Evolutionary conservation across 495 filamentous ascomycete species (phyloP).

Genomic region (Amniculicola lignicola): DNA sequence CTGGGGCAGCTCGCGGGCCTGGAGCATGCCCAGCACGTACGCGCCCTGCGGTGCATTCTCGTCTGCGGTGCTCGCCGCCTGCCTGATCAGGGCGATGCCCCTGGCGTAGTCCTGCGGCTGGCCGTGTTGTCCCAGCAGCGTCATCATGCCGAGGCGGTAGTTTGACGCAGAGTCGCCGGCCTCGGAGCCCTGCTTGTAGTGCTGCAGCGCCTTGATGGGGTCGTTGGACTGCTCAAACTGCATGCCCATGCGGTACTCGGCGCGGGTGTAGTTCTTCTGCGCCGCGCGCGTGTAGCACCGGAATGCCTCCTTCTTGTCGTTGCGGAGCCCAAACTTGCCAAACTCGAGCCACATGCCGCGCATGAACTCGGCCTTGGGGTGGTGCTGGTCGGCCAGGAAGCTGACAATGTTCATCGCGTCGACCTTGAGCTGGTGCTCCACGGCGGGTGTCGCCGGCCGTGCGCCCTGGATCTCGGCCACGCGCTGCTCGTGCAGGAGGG

Average conservation of each 20-base stretch:
- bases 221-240: constrained; percentile 94
- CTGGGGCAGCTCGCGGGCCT: constrained; percentile 84
- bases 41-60: constrained; percentile 97
- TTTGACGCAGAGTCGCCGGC: constrained; percentile 85
- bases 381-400: constrained; percentile 85
- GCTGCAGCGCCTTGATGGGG: constrained; percentile 79
- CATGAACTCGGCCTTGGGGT: constrained; percentile 93
- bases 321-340: constrained; percentile 83
- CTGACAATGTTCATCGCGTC: constrained; percentile 90
- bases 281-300: constrained; percentile 78
- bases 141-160: constrained; percentile 98
- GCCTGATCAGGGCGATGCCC: constrained; percentile 76
- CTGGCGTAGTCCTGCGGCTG: constrained; percentile 73
- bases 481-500: constrained; percentile 63
- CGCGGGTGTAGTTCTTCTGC: constrained; percentile 84
- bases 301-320: constrained; percentile 94
- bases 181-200: constrained; percentile 77
- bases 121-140: constrained; percentile 87
- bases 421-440: constrained; percentile 78
- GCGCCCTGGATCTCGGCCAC: constrained; percentile 61
- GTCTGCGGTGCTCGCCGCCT: constrained; percentile 83
- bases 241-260: constrained; percentile 97
- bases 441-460: constrained; percentile 73
- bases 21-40: constrained; percentile 94
- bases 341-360: constrained; percentile 97